Evolutionary conservation across 495 filamentous ascomycete genomes (phyloP).

Genomic region (Penicillium verhagenii): DNA sequence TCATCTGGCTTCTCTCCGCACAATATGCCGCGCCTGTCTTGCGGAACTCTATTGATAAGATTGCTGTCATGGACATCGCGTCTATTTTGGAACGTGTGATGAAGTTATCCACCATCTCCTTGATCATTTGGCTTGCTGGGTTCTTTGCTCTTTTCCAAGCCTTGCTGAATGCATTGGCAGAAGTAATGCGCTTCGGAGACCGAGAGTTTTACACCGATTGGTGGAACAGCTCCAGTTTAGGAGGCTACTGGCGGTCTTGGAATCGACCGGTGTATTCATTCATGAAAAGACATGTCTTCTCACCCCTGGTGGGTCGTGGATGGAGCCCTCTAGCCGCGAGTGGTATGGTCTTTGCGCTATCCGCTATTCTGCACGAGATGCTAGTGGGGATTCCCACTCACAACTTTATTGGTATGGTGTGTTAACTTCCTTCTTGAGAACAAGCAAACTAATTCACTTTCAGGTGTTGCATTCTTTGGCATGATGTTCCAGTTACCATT

Average conservation of each 20-base stretch:
- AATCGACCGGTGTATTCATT: conserved; percentile 96
- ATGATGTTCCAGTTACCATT: conserved; percentile 93
- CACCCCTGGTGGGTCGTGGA: conserved; percentile 78
- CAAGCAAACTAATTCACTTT: conserved; percentile 7
- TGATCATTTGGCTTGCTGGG: conserved; percentile 94
- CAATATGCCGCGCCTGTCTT: conserved; percentile 92
- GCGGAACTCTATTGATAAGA: conserved; percentile 82
- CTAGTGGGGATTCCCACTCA: conserved; percentile 94
- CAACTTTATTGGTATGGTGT: conserved; percentile 74
- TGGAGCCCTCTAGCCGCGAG: conserved; percentile 67
- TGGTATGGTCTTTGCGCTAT: conserved; percentile 78
- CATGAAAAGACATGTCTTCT: conserved; percentile 91
- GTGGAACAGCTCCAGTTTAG: conserved; percentile 91
- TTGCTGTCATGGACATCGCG: conserved; percentile 74
- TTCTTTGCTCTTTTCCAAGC: conserved; percentile 97
- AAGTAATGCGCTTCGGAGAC: conserved; percentile 87
- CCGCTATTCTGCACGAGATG: conserved; percentile 85
- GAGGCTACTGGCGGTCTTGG: conserved; percentile 92
- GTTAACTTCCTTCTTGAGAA: not conserved
- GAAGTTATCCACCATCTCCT: conserved; percentile 89
- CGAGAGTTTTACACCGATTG: conserved; percentile 94
- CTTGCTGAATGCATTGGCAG: conserved; percentile 83
- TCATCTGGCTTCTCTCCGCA: conserved; percentile 90
- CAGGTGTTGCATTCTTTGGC: conserved; percentile 85
- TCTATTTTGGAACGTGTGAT: conserved; percentile 85